phyloP scores from a whole-genome alignment of 2,329 filamentous ascomycete species.

The Curvularia sp. region DNA sequence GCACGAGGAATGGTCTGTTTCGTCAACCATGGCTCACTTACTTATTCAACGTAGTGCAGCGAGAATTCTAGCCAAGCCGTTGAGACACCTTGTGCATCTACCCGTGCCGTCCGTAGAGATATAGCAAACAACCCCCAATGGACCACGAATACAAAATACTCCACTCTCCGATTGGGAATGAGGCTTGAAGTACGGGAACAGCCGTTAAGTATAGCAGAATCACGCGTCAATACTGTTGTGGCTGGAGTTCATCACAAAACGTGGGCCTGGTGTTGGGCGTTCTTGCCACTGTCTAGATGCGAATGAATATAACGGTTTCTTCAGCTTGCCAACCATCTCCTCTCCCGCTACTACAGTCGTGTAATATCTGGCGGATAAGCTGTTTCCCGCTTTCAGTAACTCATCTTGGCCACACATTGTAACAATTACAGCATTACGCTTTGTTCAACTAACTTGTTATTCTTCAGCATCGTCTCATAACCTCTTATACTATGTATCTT shows the following conservation, averaged over 20 bases:
- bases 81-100: conserved; percentile 24
- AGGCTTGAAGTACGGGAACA: conserved; percentile 1
- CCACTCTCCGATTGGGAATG: not conserved
- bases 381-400: not conserved
- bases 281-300: conserved; percentile 33
- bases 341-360: conserved; percentile 4
- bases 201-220: not conserved
- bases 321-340: conserved; percentile 19
- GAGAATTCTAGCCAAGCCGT: conserved; percentile 15
- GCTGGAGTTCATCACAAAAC: conserved; percentile 8
- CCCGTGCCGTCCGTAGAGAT: conserved; percentile 8
- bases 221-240: conserved; percentile 19
- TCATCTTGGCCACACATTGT: not conserved
- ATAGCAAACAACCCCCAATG: not conserved
- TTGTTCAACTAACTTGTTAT: not conserved
- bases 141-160: not conserved
- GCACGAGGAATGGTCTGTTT: conserved; percentile 4
- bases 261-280: conserved; percentile 14
- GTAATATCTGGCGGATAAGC: not conserved
- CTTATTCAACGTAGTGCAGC: conserved; percentile 20
- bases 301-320: not conserved
- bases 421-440: not conserved
- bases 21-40: conserved; percentile 19
- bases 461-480: not conserved
- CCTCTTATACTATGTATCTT: too few relatives aligned